Evolutionary conservation across 1,284 basidiomycete genomes (phyloP).

Genomic region (Coniferiporia sulphurascens): DNA sequence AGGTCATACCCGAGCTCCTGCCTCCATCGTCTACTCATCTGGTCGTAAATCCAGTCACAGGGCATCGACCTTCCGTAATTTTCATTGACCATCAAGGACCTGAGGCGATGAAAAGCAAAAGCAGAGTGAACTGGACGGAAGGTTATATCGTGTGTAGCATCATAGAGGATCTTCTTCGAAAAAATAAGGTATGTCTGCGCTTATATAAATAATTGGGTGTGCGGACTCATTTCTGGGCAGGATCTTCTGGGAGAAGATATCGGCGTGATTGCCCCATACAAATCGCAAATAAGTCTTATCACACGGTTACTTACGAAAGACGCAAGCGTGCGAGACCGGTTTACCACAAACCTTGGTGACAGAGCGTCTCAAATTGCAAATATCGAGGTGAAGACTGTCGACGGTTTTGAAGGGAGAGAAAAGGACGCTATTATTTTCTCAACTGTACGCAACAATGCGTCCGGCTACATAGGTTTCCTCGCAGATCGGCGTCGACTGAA

Average conservation of each 20-base stretch:
- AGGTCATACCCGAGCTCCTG: slow-evolving; percentile 44
- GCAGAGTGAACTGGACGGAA: slow-evolving; percentile 71
- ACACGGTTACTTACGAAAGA: slow-evolving; percentile 58
- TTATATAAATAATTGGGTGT: slow-evolving; percentile 6
- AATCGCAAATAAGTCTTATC: slow-evolving; percentile 72
- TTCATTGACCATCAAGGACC: slow-evolving; percentile 74
- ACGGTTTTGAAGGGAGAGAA: slow-evolving; percentile 92
- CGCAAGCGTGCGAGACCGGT: slow-evolving; percentile 43
- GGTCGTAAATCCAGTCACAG: slow-evolving; percentile 28
- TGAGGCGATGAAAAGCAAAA: slow-evolving; percentile 63
- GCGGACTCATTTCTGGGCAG: slow-evolving; percentile 31
- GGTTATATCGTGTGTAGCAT: slow-evolving; percentile 73
- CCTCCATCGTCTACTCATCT: slow-evolving; percentile 60
- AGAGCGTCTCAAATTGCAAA: slow-evolving; percentile 58
- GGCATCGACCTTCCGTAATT: slow-evolving; percentile 51
- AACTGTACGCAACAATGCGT: slow-evolving; percentile 77
- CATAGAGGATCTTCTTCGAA: slow-evolving; percentile 70
- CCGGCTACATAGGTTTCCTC: slow-evolving; percentile 80
- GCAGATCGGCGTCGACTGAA: slow-evolving; percentile 85
- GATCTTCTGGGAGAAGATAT: slow-evolving; percentile 67
- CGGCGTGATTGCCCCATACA: slow-evolving; percentile 86
- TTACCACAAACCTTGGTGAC: slow-evolving; percentile 56
- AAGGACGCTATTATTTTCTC: slow-evolving; percentile 91
- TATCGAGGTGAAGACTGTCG: slow-evolving; percentile 85
- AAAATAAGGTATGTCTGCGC: slow-evolving; percentile 54